Conservation (phyloP, 768 basidiomycete species). For the Mycena rosella region DNA sequence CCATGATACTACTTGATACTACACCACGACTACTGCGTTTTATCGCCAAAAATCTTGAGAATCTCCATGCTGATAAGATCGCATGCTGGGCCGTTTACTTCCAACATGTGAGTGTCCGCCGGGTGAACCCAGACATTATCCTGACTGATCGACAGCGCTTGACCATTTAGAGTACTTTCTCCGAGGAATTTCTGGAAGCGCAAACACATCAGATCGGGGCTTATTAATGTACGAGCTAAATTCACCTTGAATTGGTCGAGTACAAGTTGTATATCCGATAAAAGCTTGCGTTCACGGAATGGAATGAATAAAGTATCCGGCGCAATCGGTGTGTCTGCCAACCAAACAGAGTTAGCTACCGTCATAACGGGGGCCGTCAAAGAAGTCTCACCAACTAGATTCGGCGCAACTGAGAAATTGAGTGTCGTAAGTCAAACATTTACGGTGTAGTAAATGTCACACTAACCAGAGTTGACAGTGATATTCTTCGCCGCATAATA, state of each 20-base stretch:
- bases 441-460: no score
- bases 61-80: conserved; percentile 35
- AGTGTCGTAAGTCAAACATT: no score
- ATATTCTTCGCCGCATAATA: conserved; percentile 36
- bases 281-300: conserved; percentile 30
- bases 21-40: conserved; percentile 1
- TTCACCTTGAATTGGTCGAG: conserved; percentile 32
- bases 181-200: conserved; percentile 30
- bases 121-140: conserved; percentile 35
- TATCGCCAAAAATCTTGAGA: conserved; percentile 35
- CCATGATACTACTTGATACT: not conserved
- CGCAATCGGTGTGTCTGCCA: conserved; percentile 30
- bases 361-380: not conserved
- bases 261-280: conserved; percentile 30
- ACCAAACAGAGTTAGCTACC: not conserved
- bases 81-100: conserved; percentile 27
- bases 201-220: not conserved
- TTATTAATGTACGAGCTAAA: no score
- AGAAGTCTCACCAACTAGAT: conserved; percentile 27
- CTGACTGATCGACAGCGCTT: conserved; percentile 32
- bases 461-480: conserved; percentile 38
- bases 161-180: conserved; percentile 32
- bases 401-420: conserved; percentile 26
- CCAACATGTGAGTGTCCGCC: conserved; percentile 32
- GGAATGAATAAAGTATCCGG: conserved; percentile 29